Conservation (phyloP, 108 stramenopile genomes). For the Schizochytrium sp. region DNA sequence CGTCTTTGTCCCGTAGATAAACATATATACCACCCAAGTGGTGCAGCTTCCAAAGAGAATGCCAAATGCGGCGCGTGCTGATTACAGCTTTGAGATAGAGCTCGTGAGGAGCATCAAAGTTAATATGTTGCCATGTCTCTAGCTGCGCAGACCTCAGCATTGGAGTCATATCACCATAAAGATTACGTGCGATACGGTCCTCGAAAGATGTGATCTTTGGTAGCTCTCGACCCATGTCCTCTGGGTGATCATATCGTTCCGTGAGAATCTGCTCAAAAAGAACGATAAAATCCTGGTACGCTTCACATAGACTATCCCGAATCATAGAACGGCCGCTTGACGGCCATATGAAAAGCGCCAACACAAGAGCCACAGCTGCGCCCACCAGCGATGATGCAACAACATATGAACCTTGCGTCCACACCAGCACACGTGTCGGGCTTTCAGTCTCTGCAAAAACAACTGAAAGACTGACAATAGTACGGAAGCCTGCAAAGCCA, state of each 20-base stretch:
- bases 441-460: constrained; percentile 16
- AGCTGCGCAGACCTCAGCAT: constrained; percentile 6
- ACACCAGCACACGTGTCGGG: neutral
- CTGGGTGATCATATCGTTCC: constrained; percentile 1
- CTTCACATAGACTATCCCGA: neutral
- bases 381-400: constrained; percentile 7
- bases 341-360: constrained; percentile 37
- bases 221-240: constrained; percentile 24
- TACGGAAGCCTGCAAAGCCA: constrained; percentile 34
- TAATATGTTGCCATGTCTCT: constrained; percentile 47
- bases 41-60: constrained; percentile 42
- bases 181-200: constrained; percentile 9
- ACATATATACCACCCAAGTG: constrained; percentile 44
- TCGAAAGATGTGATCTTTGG: neutral
- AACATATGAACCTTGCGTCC: neutral
- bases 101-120: constrained; percentile 40
- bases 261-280: constrained; percentile 16
- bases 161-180: constrained; percentile 37
- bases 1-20: constrained; percentile 31
- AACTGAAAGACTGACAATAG: neutral
- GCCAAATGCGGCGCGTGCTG: constrained; percentile 32
- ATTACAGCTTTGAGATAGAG: constrained; percentile 23
- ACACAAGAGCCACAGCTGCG: neutral
- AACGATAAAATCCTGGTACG: constrained; percentile 50
- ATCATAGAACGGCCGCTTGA: constrained; percentile 22